These are phyloP conservation scores for Fusarium sp. DNA, from an alignment of 2,329 filamentous ascomycete species.

Conservation along the genomic window DNA sequence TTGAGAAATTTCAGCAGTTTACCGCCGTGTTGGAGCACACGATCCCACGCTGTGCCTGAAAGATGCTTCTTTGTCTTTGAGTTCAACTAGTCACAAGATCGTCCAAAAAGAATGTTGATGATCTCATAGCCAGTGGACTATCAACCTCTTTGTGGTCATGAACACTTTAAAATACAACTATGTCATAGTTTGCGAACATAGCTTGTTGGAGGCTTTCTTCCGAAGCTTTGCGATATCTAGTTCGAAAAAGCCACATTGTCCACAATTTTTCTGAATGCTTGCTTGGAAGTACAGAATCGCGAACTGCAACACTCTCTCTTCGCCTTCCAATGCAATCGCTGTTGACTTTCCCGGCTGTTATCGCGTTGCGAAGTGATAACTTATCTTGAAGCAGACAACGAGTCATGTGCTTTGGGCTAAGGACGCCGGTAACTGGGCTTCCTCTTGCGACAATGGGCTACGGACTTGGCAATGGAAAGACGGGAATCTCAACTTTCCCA, in stretches of 20 bases:
- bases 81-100: neutral
- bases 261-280: neutral
- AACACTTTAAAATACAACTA: neutral
- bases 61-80: conserved; percentile 4
- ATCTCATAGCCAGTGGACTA: neutral
- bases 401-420: conserved; percentile 27
- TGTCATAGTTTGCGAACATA: neutral
- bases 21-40: neutral
- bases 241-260: neutral
- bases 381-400: conserved; percentile 32
- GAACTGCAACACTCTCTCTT: neutral
- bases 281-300: neutral
- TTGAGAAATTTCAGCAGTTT: neutral
- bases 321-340: neutral
- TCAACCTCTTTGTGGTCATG: neutral
- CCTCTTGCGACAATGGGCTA: neutral
- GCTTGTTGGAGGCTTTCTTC: neutral
- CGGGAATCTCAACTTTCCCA: conserved; percentile 18
- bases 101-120: neutral
- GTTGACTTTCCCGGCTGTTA: neutral
- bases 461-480: conserved; percentile 1
- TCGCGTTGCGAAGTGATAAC: conserved; percentile 6
- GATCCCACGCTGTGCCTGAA: neutral
- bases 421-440: conserved; percentile 11
- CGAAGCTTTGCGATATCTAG: neutral